Evolutionary conservation across 371 early-diverging fungal genomes (phyloP).

Genomic region (Sporodiniella umbellata): DNA sequence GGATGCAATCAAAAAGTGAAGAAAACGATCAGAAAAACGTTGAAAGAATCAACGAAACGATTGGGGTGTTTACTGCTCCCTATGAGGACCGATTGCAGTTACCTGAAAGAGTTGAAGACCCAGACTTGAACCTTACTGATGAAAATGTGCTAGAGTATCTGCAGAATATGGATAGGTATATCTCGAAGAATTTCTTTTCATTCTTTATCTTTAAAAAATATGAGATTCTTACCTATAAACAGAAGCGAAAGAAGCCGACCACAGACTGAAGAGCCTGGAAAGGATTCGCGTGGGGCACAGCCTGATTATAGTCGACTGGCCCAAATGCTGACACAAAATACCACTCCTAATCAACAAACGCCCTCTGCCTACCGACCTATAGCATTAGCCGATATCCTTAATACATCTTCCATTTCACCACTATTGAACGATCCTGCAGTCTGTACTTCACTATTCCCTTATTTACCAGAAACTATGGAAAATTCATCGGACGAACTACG

Average conservation of each 20-base stretch:
- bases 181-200: no score
- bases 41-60: constrained; percentile 52
- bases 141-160: constrained; percentile 49
- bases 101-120: constrained; percentile 16
- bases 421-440: constrained; percentile 53
- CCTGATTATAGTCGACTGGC: constrained; percentile 12
- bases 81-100: constrained; percentile 27
- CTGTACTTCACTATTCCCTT: constrained; percentile 54
- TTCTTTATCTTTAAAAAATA: no score
- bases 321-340: constrained; percentile 14
- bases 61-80: constrained; percentile 34
- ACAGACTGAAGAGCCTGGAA: background rate
- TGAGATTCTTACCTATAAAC: no score
- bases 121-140: constrained; percentile 35
- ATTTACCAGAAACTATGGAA: constrained; percentile 54
- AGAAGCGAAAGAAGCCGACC: background rate
- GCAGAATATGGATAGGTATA: constrained; percentile 40
- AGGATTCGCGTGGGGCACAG: background rate
- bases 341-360: no score
- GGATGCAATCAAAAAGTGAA: constrained; percentile 73
- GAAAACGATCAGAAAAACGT: constrained; percentile 55
- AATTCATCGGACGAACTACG: constrained; percentile 48
- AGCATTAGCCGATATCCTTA: constrained; percentile 43
- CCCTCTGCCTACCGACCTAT: constrained; percentile 1
- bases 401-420: constrained; percentile 47